phyloP scores from a whole-genome alignment of 441 rosid species.

The Metrosideros polymorpha region DNA sequence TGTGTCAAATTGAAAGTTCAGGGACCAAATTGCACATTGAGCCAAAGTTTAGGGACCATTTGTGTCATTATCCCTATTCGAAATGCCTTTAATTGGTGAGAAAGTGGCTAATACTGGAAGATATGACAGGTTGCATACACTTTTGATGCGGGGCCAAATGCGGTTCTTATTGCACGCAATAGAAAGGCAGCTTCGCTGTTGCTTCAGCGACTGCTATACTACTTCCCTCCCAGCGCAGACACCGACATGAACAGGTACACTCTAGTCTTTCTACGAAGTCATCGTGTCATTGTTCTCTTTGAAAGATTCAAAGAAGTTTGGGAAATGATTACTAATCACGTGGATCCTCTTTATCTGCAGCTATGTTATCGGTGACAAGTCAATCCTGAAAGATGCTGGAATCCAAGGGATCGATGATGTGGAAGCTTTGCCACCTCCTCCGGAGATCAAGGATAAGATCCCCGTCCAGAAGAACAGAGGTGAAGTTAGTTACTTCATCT shows the following conservation, averaged over 20 bases:
- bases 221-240: constrained; percentile 73
- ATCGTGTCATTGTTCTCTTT: neutral
- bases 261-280: neutral
- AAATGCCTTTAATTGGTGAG: neutral
- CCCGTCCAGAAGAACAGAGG: constrained; percentile 53
- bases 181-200: constrained; percentile 61
- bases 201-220: constrained; percentile 71
- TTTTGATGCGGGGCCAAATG: constrained; percentile 95
- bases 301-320: neutral
- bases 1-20: no score
- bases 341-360: constrained; percentile 21
- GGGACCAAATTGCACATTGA: no score
- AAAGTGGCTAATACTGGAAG: constrained; percentile 4
- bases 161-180: constrained; percentile 74
- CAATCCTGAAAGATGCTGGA: constrained; percentile 75
- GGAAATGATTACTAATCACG: neutral
- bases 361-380: constrained; percentile 73
- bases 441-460: constrained; percentile 38
- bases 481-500: constrained; percentile 82
- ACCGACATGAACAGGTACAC: constrained; percentile 57
- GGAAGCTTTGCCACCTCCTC: constrained; percentile 49
- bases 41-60: no score
- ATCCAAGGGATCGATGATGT: constrained; percentile 44
- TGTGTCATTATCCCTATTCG: no score
- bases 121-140: constrained; percentile 77